Evolutionary conservation across 2,329 filamentous ascomycete species (phyloP), one percentile per base, ranked within the genome.

Genomic region (Paraphaeosphaeria minitans): DNA sequence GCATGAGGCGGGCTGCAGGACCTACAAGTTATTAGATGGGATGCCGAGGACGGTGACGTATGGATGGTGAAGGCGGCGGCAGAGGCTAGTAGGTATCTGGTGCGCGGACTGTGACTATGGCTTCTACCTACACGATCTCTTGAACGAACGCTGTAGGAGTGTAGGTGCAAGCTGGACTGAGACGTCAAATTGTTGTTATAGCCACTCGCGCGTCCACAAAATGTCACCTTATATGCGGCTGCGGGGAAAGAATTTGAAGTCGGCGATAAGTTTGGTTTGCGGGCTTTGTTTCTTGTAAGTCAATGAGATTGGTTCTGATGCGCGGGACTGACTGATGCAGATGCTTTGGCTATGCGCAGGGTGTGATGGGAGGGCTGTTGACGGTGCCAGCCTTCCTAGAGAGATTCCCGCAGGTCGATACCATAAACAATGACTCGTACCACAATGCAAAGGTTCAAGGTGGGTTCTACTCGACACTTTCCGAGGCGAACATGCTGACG

Each of bases 331-430:
- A 52, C 19, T 22, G n/a, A 10, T 9, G 19, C 22, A 80, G 75
- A 43, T 78, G 81, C 31, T 82, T 85, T 64, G 84, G 84, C 42
- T 85, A 84, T 87, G 89, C 91, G 66, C 72, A 80, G 60, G 89
- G 89, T 70, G 88, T 91, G 10, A 90, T 91, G 82, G 89, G 72
- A 22, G 72, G 72, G 45, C 87, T 94, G 62, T 80, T 94, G 61
- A 91, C 89, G 8, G 84, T 93, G 69, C 79, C 84, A 24, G 80
- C 82, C 16, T 91, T 90, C 67, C 78, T 86, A 3, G 66, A 65
- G 16, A 58, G 58, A 29, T 74, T 71, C 51, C 71, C 70, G 16
- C 66, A 68, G 47, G 53, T 73, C 14, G 64, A 73, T 50, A 68
- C 67, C 14, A 58, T 72, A 31, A 63, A 64, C 37, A 54, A 67